Base-by-base conservation (phyloP, 345 rosid genomes). In the Lepidium aucheri region DNA sequence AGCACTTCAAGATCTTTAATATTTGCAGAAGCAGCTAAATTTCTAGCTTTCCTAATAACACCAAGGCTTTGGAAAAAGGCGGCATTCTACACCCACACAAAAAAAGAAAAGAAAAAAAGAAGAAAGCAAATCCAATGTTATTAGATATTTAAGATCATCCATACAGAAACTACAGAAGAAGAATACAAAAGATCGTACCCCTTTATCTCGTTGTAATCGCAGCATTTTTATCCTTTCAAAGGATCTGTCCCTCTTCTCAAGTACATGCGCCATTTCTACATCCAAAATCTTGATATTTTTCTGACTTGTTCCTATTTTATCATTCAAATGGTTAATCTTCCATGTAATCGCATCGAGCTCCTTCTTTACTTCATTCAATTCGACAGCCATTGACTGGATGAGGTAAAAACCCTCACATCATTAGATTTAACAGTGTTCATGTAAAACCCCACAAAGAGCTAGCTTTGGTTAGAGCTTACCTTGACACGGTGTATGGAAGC, bases 311-410 rank as follows among this genome's bases (percentile, higher is more conserved):
- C 71, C 79, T 74, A 79, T 32, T 67, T 78, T 83, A 9, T 65
- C 85, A 51, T 62, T 74, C 65, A 88, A 79, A 22, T 45, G 75
- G 71, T 26, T 65, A 8, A 82, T 76, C 69, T 83, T 87, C 59
- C 76, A 73, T 74, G 85, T 60, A 63, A 82, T 52, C 12, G 78
- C 85, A 53, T 84, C 87, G 35, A 77, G 80, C 63, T 91, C 96
- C 83, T 83, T 91, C 84, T 77, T 91, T 49, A 83, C 85, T 78
- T 88, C 96, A 70, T 76, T 81, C 81, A 88, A 42, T 73, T 89
- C 92, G 54, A 77, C 85, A 68, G 89, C 91, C 78, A 83, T 78
- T 59, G 79, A 88, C 99, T 93, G 10, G 42, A 47, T 33, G 12
- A 74, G 1, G 0, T 64, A 52, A 65, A 17, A 45, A 40, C 2